Base-by-base conservation (phyloP, 495 filamentous ascomycete species). In the Penicillium ochrochloron region DNA sequence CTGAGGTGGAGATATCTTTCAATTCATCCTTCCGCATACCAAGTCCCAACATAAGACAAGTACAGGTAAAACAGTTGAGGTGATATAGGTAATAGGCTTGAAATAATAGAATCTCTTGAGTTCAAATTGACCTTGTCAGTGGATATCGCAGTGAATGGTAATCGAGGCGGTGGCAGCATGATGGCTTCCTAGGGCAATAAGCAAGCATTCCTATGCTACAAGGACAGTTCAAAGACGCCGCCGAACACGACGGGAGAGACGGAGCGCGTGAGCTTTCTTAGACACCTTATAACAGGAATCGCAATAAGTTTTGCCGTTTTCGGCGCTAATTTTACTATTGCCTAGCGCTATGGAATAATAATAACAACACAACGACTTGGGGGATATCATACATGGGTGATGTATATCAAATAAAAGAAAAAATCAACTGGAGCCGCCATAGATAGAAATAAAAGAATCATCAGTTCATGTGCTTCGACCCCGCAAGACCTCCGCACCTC, bases 401-500 rank as follows among this genome's bases (percentile, higher is more conserved):
- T 56, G 57, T n/a, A 48, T 63, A 57, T 52, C 34, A 57, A 52
- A 61, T 60, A 55, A 33, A 33, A 34, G 1, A 56, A 23, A 66
- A 14, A 50, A 51, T 37, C 4, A 29, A 52, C 19, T 5, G 25
- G 17, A 5, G 57, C 25, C 41, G 8, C 17, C 17, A n/a, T 21
- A 25, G 61, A 31, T 44, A 51, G 25, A 48, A 42, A 10, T 7
- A 15, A 50, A 44, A 33, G 14, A 56, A 39, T 41, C 27, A 29
- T 53, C 11, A 42, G 21, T 25, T 78, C 61, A 75, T 54, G 67
- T 70, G 41, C 70, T 73, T 56, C 76, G 76, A 51, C 78, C 80
- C 33, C 77, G 75, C 50, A 82, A 60, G 25, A 82, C 76, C 52
- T 79, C 76, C 19, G 73, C 71, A 31, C 80, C 79, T 27, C 80